Conservation (phyloP, 2,329 filamentous ascomycete species). For the Penicillium psychrosexuale region DNA sequence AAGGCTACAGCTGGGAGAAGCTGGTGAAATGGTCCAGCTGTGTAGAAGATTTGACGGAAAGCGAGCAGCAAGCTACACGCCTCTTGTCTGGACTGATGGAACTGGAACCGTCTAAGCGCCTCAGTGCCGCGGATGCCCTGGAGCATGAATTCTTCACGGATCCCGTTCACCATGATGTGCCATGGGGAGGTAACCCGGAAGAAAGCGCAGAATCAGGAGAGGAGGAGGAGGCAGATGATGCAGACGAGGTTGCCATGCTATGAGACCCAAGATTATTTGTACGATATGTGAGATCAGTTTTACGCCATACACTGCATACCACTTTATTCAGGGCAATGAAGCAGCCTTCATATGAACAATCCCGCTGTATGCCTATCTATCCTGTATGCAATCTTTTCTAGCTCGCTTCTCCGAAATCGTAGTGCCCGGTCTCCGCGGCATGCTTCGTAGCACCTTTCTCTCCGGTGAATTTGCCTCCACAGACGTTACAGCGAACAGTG, state of each 20-base stretch:
- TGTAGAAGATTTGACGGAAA: slow-evolving; percentile 57
- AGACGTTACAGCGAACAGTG: slow-evolving; percentile 69
- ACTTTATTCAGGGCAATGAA: slow-evolving; percentile 7
- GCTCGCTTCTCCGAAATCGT: slow-evolving; percentile 49
- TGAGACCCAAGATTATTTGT: slow-evolving; percentile 21
- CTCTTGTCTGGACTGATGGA: slow-evolving; percentile 45
- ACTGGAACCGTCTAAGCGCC: slow-evolving; percentile 43
- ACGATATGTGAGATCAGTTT: slow-evolving; percentile 21
- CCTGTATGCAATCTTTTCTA: slow-evolving; percentile 15
- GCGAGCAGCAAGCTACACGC: slow-evolving; percentile 46
- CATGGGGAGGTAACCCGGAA: slow-evolving; percentile 40
- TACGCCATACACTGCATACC: slow-evolving; percentile 5
- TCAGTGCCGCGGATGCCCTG: slow-evolving; percentile 44
- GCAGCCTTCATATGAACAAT: not conserved
- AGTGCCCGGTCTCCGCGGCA: slow-evolving; percentile 47
- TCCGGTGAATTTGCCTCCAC: slow-evolving; percentile 43
- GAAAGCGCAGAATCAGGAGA: slow-evolving; percentile 36
- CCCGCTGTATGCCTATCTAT: not conserved
- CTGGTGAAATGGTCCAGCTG: slow-evolving; percentile 94
- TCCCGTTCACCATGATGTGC: slow-evolving; percentile 41
- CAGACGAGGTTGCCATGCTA: slow-evolving; percentile 42
- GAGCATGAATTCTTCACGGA: slow-evolving; percentile 46
- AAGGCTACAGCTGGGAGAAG: slow-evolving; percentile 84
- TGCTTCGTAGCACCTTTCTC: slow-evolving; percentile 48
- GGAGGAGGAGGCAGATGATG: slow-evolving; percentile 35